These are phyloP conservation scores for Domatiomyces globalis DNA, from an alignment of 2,329 filamentous ascomycete species.

Conservation along the genomic window DNA sequence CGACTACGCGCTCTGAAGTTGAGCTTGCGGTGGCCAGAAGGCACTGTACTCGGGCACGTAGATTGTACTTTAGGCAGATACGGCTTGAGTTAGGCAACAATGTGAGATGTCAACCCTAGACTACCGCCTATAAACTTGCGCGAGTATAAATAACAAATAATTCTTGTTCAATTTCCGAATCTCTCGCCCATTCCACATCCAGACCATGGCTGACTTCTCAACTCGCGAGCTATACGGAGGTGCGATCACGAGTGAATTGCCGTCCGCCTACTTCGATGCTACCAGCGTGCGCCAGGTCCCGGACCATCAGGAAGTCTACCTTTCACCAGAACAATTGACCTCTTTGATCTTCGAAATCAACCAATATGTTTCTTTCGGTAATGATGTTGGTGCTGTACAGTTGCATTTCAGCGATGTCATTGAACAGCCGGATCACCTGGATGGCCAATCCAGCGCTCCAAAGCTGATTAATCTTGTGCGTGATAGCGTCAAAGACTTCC, in stretches of 20 bases:
- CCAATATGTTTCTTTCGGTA: conserved; percentile 48
- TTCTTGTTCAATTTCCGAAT: neutral
- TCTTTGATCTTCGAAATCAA: conserved; percentile 84
- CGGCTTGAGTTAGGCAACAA: no score
- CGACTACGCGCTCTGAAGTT: no score
- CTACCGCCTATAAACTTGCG: no score
- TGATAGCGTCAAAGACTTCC: conserved; percentile 8
- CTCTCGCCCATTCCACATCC: neutral
- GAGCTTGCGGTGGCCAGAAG: no score
- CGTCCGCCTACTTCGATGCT: conserved; percentile 15
- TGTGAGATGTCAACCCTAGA: no score
- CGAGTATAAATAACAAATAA: neutral
- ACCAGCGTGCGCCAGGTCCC: conserved; percentile 19
- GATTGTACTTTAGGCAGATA: no score
- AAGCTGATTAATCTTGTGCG: conserved; percentile 3
- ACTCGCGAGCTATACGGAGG: conserved; percentile 16
- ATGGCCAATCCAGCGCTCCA: conserved; percentile 2
- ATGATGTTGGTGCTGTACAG: conserved; percentile 19
- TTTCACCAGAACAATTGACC: conserved; percentile 69
- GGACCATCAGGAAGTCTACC: conserved; percentile 80
- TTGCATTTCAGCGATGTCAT: conserved; percentile 38
- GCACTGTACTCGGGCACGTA: no score
- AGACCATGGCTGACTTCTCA: neutral
- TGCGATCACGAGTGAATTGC: conserved; percentile 15
- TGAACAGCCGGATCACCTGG: conserved; percentile 18